Conservation (phyloP, 2,329 filamentous ascomycete genomes). For the Pochonia chlamydosporia region DNA sequence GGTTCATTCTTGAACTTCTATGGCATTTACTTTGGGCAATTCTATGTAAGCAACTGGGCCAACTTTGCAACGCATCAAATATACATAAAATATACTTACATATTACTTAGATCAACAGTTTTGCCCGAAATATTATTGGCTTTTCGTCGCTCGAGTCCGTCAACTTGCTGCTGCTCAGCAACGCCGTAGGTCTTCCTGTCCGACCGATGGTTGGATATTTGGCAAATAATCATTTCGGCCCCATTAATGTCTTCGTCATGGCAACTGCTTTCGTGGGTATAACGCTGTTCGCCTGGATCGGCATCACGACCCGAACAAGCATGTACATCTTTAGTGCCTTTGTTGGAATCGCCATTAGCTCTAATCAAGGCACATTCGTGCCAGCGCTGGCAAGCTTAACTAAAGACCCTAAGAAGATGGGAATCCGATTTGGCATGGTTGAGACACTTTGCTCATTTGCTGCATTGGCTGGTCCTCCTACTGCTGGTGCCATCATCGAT, state of each 20-base stretch:
- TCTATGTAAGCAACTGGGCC: constrained; percentile 30
- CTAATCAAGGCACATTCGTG: constrained; percentile 35
- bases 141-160: constrained; percentile 45
- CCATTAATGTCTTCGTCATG: constrained; percentile 49
- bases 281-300: constrained; percentile 50
- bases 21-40: constrained; percentile 31
- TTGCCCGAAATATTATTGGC: constrained; percentile 34
- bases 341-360: constrained; percentile 37
- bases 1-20: constrained; percentile 41
- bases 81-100: neutral
- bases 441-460: constrained; percentile 35
- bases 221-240: constrained; percentile 45
- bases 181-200: constrained; percentile 48
- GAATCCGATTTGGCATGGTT: constrained; percentile 40
- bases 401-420: constrained; percentile 36
- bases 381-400: constrained; percentile 36
- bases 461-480: constrained; percentile 37
- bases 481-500: constrained; percentile 39
- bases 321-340: constrained; percentile 39
- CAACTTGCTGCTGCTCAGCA: constrained; percentile 50
- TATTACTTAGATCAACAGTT: constrained; percentile 34
- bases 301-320: constrained; percentile 31
- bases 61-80: too few species aligned
- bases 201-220: constrained; percentile 48
- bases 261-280: constrained; percentile 38